Evolutionary conservation across 2,329 filamentous ascomycete species (phyloP), one percentile per base, ranked within the genome.

Genomic region (Paraphaeosphaeria minitans): DNA sequence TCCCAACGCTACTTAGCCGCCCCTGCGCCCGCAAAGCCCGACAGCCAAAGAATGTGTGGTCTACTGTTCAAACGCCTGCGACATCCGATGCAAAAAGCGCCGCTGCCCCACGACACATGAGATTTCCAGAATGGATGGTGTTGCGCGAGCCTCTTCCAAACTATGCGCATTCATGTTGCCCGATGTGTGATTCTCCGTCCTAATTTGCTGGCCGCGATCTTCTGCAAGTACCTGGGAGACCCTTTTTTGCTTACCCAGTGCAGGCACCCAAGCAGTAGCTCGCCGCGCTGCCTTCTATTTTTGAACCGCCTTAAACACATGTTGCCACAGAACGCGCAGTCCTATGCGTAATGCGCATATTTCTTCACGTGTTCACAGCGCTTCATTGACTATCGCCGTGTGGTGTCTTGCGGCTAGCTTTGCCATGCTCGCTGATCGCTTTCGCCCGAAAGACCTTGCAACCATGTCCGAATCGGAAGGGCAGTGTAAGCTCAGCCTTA

Each of bases 401-500:
- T 21, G 22, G 22, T 35, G 41, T 21, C 14, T 42, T 45, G 51
- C 51, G 29, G 51, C 41, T 45, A 46, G 51, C 51, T 45, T 53
- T 53, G 51, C 51, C 41, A 53, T 22, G 3, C 37, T 33, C 51
- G 51, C 41, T 37, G 22, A 16, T 22, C n/a, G 43, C n/a, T 12
- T 43, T 37, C 37, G 50, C 51, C 51, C 50, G 41, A 41, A 46
- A 31, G 6, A n/a, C 9, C 19, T 45, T 41, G 51, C 51, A 53
- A 53, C 14, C 29, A 16, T 16, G 51, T 53, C 51, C 51, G 41
- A 46, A 35, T 9, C 39, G 51, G 41, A 12, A 46, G 22, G 27
- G n/a, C 39, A 31, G 12, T 12, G 22, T 58, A 48, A 49, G 42
- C 49, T 48, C 45, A 35, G 56, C 56, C 56, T 54, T 45, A 42